Conservation (phyloP, 2,329 filamentous ascomycete genomes). For the Colletotrichum sidae region DNA sequence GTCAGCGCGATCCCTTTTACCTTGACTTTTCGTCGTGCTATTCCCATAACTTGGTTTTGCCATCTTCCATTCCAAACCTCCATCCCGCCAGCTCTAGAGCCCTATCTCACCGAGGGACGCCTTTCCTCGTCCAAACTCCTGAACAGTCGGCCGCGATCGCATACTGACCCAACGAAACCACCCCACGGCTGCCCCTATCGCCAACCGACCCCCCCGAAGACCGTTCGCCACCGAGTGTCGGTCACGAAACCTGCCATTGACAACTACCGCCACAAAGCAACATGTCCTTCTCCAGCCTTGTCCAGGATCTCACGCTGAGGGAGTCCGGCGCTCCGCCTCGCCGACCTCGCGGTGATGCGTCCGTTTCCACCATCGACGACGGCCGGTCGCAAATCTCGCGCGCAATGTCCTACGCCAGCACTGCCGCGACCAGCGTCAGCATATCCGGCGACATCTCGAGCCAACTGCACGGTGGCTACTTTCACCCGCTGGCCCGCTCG, state of each 20-base stretch:
- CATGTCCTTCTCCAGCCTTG: constrained; percentile 77
- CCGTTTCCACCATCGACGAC: constrained; percentile 70
- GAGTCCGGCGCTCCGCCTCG: constrained; percentile 59
- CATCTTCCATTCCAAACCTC: neutral
- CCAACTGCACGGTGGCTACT: constrained; percentile 86
- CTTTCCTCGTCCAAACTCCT: neutral
- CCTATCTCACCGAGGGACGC: constrained; percentile 2
- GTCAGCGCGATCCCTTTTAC: constrained; percentile 18
- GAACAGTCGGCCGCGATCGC: constrained; percentile 10
- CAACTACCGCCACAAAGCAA: constrained; percentile 23
- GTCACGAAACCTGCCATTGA: neutral
- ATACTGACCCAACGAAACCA: neutral
- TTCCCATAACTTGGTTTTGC: neutral
- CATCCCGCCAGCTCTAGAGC: neutral
- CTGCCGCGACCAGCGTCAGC: constrained; percentile 75
- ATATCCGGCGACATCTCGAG: constrained; percentile 82
- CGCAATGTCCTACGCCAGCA: constrained; percentile 75
- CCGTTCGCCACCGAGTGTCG: constrained; percentile 15
- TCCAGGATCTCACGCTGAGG: constrained; percentile 72
- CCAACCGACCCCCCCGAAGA: neutral
- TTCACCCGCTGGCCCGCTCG: constrained; percentile 80
- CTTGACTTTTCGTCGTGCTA: constrained; percentile 16
- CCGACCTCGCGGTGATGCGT: constrained; percentile 59
- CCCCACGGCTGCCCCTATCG: neutral
- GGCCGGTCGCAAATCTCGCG: constrained; percentile 70